Conservation (phyloP, 2,329 filamentous ascomycete species). For the Herpotrichia juniperi region DNA sequence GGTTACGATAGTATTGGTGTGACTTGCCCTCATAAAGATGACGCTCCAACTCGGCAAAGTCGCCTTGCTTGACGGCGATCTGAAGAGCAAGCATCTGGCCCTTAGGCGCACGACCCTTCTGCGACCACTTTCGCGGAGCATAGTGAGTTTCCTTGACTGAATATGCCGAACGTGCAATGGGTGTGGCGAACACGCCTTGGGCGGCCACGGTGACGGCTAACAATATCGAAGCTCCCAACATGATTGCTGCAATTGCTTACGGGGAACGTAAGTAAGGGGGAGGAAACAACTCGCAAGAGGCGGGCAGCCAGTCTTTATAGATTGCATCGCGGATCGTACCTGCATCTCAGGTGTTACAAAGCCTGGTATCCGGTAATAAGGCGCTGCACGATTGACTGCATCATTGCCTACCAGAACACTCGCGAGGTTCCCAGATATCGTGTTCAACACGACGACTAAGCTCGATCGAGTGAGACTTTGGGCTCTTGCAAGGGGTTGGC, state of each 20-base stretch:
- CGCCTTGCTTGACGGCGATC: slow-evolving; percentile 60
- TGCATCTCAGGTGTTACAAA: neutral
- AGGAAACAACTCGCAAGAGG: neutral
- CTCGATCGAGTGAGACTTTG: no score
- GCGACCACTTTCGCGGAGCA: slow-evolving; percentile 55
- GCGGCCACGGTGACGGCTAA: slow-evolving; percentile 6
- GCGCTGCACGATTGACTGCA: neutral
- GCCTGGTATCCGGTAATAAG: neutral
- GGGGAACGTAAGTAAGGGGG: neutral
- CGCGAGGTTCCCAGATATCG: neutral
- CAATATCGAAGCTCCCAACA: slow-evolving; percentile 1
- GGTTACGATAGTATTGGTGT: neutral
- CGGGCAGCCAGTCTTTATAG: neutral
- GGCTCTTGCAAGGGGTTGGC: no score
- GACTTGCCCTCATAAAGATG: slow-evolving; percentile 53
- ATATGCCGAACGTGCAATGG: slow-evolving; percentile 42
- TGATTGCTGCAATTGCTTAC: neutral
- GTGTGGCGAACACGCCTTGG: slow-evolving; percentile 28
- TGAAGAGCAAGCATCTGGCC: slow-evolving; percentile 56
- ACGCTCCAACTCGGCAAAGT: slow-evolving; percentile 58
- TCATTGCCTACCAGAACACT: no score
- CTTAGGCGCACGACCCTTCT: slow-evolving; percentile 51
- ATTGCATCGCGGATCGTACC: neutral
- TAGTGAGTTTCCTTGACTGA: slow-evolving; percentile 58
- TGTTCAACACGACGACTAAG: no score